Evolutionary conservation across 1,284 basidiomycete genomes (phyloP).

Genomic region (Cystobasidium pallidum): DNA sequence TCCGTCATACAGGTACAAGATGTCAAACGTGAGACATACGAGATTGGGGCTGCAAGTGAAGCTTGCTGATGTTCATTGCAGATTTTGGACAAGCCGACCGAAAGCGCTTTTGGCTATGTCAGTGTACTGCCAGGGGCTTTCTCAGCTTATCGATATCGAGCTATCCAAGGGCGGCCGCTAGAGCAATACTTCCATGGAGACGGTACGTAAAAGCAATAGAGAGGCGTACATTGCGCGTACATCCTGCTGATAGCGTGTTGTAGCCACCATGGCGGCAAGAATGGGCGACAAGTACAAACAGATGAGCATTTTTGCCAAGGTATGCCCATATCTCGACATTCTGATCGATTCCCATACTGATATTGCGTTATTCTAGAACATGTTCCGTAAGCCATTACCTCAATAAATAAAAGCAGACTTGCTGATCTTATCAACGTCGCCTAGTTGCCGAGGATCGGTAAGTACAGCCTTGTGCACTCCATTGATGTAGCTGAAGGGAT

Average conservation of each 20-base stretch:
- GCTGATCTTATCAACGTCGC: not conserved
- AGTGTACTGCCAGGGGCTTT: slow-evolving; percentile 95
- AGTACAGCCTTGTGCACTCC: not conserved
- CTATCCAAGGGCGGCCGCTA: slow-evolving; percentile 87
- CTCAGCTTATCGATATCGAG: slow-evolving; percentile 88
- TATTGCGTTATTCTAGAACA: slow-evolving; percentile 15
- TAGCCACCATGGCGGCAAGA: slow-evolving; percentile 42
- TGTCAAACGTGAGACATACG: slow-evolving; percentile 42
- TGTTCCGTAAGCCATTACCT: slow-evolving; percentile 20
- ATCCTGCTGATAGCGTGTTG: not conserved
- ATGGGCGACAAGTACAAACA: slow-evolving; percentile 45
- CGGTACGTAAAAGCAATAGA: slow-evolving; percentile 4
- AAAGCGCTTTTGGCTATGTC: slow-evolving; percentile 87
- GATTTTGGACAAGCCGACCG: slow-evolving; percentile 87
- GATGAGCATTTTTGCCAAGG: slow-evolving; percentile 47
- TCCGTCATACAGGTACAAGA: slow-evolving; percentile 26
- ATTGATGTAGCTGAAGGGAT: not conserved
- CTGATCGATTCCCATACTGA: not conserved
- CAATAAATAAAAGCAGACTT: too few relatives aligned
- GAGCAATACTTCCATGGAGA: slow-evolving; percentile 97
- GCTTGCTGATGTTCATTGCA: slow-evolving; percentile 54
- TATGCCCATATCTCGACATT: not conserved
- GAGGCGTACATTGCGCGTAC: not conserved
- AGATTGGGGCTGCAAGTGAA: not conserved
- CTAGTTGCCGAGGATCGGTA: slow-evolving; percentile 40